Base-by-base conservation (phyloP, 2,329 filamentous ascomycete species). In the Elsinoe batatas region DNA sequence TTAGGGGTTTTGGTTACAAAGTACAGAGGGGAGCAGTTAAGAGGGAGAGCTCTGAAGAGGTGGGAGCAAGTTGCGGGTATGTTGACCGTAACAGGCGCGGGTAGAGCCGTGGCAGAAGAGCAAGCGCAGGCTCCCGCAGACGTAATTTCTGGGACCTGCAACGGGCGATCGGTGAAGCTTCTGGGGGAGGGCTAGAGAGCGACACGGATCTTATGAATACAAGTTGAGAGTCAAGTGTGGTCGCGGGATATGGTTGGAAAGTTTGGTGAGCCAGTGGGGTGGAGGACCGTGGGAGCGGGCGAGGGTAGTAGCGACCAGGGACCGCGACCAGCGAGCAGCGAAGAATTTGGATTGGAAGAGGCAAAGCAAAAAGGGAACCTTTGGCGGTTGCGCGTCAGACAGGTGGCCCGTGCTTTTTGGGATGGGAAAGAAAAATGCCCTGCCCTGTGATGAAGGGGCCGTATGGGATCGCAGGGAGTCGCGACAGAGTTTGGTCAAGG, bases 381-480 rank as follows among this genome's bases (percentile, higher is more conserved):
- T 49, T 49, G 35, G 26, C 44, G 30, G 44, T 49, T 49, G 44
- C 44, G 44, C 44, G 44, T 49, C 44, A 49, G 44, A 49, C 44
- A 33, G 44, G 22, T 49, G 44, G 44, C 22, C 44, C 26, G 30
- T 30, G 44, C 44, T 26, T 13, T 47, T 13, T 33, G 44, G 44
- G 22, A 30, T n/a, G 44, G 3, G 44, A 33, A 30, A 18, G 22
- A 20, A 35, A 49, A 33, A 33, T 33, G 44, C 44, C 44, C 32
- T 33, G 44, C 22, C 26, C 26, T 30, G 26, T 30, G 26, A 30
- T 30, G n/a, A 17, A 15, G 26, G n/a, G n/a, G n/a, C n/a, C n/a
- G n/a, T n/a, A n/a, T n/a, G 26, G 26, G 26, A 30, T 7, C 26
- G 47, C 13, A 36, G 35, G 17, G 33, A 20, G 26, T 30, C 32